Base-by-base conservation (phyloP, 176 grass and related monocot species). In the Oryza punctata region DNA sequence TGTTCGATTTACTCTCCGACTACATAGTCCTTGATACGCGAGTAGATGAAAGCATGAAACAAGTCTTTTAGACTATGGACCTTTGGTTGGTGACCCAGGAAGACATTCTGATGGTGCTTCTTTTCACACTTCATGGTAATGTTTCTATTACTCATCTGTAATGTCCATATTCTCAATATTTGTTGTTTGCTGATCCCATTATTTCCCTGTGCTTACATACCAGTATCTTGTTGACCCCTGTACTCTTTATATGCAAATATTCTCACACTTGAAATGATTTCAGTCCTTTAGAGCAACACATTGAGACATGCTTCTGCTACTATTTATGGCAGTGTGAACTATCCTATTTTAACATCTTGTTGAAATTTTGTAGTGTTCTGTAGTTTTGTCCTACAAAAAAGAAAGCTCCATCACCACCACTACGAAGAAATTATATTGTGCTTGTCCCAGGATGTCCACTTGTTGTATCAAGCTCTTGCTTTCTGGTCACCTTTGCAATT, bases 321-420 rank as follows among this genome's bases (percentile, higher is more conserved):
- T 43, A 50, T 38, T 60, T 73, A 12, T 69, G 70, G 50, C 38
- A 81, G 35, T 21, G 27, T 70, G 49, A 75, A 47, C 26, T 59
- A 16, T 70, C 69, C 71, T 47, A 69, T 19, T 85, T 26, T 74
- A 27, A 41, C 10, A 75, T 12, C 23, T 50, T 68, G 50, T 84
- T 72, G 13, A 77, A 73, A 47, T 82, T 33, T 7, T 85, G 65
- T 54, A 35, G 27, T 84, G 74, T 40, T 79, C 60, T 12, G 10
- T 43, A 29, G 46, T 78, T 67, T 73, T 86, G 78, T 73, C 67
- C n/a, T 73, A n/a, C 83, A 74, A 73, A 43, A 40, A 50, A 61
- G 78, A 78, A 63, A 74, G 73, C 12, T 74, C 59, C 88, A 78
- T 73, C 73, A 28, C 63, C 68, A 73, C 76, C 16, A 43, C 79